These are phyloP conservation scores for Oryza longistaminata DNA, from an alignment of 176 grass and related monocot species.

Conservation along the genomic window DNA sequence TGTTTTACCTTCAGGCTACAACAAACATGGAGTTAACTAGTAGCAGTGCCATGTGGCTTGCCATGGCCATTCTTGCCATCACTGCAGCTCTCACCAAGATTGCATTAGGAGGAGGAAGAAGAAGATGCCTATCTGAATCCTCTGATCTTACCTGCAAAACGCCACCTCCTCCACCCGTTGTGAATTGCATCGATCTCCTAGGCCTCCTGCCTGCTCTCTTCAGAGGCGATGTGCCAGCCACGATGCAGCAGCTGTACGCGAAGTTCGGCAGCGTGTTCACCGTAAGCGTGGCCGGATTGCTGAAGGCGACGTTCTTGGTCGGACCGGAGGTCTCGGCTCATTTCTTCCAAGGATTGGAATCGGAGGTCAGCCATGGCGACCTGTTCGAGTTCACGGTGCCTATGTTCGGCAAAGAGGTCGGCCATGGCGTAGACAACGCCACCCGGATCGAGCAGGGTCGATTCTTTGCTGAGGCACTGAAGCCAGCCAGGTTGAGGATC, in stretches of 20 bases:
- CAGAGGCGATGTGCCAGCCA: slow-evolving; percentile 16
- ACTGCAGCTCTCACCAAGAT: neutral
- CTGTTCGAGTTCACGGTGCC: neutral
- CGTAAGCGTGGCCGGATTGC: slow-evolving; percentile 7
- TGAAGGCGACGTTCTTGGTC: slow-evolving; percentile 39
- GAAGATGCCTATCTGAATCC: neutral
- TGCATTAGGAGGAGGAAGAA: neutral
- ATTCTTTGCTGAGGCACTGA: slow-evolving; percentile 43
- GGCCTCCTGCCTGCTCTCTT: slow-evolving; percentile 14
- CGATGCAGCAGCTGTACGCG: slow-evolving; percentile 29
- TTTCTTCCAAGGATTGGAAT: slow-evolving; percentile 21
- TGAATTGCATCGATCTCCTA: slow-evolving; percentile 16
- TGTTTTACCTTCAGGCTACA: neutral
- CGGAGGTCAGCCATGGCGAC: neutral
- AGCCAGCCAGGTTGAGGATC: slow-evolving; percentile 19
- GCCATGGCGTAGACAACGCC: slow-evolving; percentile 26
- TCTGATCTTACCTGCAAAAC: neutral
- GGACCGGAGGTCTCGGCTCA: slow-evolving; percentile 42
- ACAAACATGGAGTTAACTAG: neutral
- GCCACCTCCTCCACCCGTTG: slow-evolving; percentile 26
- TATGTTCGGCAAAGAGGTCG: slow-evolving; percentile 43
- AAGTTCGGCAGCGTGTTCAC: slow-evolving; percentile 55
- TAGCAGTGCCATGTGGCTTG: neutral
- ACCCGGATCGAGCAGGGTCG: slow-evolving; percentile 41
- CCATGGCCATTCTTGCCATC: neutral